Percentiles rank a stretch among this genome's conserved stretches.
These are phyloP conservation scores for Nannochloropsis salina DNA, from an alignment of 108 stramenopile genomes.

Conservation along the genomic window DNA sequence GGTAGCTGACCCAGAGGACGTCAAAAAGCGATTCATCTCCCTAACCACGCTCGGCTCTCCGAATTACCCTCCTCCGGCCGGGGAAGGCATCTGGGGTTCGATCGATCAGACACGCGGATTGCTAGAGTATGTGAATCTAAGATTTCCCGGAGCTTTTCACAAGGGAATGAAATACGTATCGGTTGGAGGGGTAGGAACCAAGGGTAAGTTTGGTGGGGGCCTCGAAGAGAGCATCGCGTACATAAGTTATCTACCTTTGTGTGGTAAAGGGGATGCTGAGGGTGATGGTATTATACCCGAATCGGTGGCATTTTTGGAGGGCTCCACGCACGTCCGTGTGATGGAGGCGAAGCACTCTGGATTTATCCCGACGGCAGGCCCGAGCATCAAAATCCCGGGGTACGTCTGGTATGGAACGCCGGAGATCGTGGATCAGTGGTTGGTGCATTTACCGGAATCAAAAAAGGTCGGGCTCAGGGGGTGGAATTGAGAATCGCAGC, in stretches of 20 bases:
- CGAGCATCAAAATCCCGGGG: not conserved
- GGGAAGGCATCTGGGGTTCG: not conserved
- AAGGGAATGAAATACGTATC: not conserved
- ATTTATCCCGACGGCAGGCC: not conserved
- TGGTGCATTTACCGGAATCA: not conserved
- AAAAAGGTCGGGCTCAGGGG: not conserved
- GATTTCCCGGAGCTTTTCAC: not conserved
- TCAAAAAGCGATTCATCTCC: not conserved
- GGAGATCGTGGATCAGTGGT: not conserved
- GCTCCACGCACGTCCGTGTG: not conserved
- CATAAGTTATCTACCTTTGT: not conserved
- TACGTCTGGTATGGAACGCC: not conserved
- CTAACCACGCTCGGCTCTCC: not conserved
- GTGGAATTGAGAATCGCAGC: not conserved
- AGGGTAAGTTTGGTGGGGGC: not conserved
- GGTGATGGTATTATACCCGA: not conserved
- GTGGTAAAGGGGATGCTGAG: not conserved
- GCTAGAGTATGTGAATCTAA: not conserved
- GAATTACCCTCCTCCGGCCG: not conserved
- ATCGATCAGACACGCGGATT: constrained; percentile 6
- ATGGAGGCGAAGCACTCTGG: not conserved
- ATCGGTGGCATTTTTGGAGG: not conserved
- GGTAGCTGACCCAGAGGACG: not conserved
- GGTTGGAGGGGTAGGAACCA: not conserved
- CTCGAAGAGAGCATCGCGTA: not conserved